A percentile compares a stretch with the other conserved stretches of the same genome.
Evolutionary conservation across 2,329 filamentous ascomycete genomes (phyloP).

Genomic region (Alternaria conjuncta): DNA sequence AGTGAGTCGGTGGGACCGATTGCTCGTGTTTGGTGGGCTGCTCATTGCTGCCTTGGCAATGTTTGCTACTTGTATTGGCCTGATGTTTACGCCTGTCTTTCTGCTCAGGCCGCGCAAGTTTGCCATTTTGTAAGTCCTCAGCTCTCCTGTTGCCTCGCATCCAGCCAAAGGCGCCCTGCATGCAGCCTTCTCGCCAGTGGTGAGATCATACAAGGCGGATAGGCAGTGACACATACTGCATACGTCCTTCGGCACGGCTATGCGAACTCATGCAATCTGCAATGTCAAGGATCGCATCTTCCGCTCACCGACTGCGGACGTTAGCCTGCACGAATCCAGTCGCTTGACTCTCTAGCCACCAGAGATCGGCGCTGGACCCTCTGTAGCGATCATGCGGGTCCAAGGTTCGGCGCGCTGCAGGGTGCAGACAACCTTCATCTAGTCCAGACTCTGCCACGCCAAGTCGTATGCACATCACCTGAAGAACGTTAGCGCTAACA

Average conservation of each 20-base stretch:
- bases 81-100: constrained; percentile 77
- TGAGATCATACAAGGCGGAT: constrained; percentile 28
- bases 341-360: constrained; percentile 47
- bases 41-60: constrained; percentile 69
- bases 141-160: constrained; percentile 20
- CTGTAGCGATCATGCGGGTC: constrained; percentile 51
- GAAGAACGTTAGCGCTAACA: constrained; percentile 45
- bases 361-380: constrained; percentile 42
- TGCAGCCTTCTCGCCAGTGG: constrained; percentile 20
- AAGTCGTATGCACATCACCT: constrained; percentile 35
- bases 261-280: constrained; percentile 42
- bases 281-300: constrained; percentile 18
- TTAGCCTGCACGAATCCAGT: constrained; percentile 27
- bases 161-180: constrained; percentile 24
- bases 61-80: constrained; percentile 90
- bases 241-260: constrained; percentile 34
- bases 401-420: constrained; percentile 49
- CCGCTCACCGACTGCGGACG: constrained; percentile 18
- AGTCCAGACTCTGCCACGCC: constrained; percentile 34
- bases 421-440: constrained; percentile 36
- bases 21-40: constrained; percentile 77
- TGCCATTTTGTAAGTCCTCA: constrained; percentile 85
- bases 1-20: constrained; percentile 98
- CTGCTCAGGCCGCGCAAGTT: constrained; percentile 88
- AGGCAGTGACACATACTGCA: constrained; percentile 35